Evolutionary conservation across 2,329 filamentous ascomycete genomes (phyloP).

Genomic region (Dichotomopilus funicola): DNA sequence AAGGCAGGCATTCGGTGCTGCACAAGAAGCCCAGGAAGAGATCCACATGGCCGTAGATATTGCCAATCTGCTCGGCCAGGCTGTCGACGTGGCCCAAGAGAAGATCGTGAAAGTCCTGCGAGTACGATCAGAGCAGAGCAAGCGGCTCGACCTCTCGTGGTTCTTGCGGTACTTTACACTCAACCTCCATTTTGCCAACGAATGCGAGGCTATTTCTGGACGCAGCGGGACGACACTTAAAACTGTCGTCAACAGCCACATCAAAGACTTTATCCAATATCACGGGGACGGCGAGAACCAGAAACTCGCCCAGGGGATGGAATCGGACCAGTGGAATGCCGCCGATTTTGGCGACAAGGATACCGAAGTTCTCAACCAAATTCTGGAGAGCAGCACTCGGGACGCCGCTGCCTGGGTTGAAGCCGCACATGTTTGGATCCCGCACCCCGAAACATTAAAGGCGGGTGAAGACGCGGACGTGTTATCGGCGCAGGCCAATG

Average conservation of each 20-base stretch:
- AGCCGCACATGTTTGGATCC: constrained; percentile 52
- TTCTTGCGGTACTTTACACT: constrained; percentile 79
- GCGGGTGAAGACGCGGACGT: constrained; percentile 18
- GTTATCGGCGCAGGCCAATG: constrained; percentile 33
- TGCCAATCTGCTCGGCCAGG: constrained; percentile 69
- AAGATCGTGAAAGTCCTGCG: constrained; percentile 69
- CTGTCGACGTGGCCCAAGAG: constrained; percentile 74
- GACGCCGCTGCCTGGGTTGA: constrained; percentile 63
- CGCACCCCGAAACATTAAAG: constrained; percentile 35
- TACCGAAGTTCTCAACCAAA: constrained; percentile 51
- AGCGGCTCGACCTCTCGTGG: constrained; percentile 57
- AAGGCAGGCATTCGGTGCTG: constrained; percentile 32
- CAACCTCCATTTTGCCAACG: constrained; percentile 76
- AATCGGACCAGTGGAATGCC: constrained; percentile 72
- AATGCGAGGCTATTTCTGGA: constrained; percentile 79
- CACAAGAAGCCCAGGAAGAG: constrained; percentile 60
- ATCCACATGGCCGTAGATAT: constrained; percentile 71
- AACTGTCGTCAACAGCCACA: constrained; percentile 73
- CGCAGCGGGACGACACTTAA: constrained; percentile 70
- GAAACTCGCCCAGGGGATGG: constrained; percentile 67
- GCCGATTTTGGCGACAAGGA: constrained; percentile 65
- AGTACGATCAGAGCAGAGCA: constrained; percentile 68
- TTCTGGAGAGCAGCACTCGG: constrained; percentile 63
- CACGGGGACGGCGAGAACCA: constrained; percentile 69
- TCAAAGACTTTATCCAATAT: constrained; percentile 69